phyloP scores from a whole-genome alignment of 768 basidiomycete species.

The Termitomyces eurrhizus region DNA sequence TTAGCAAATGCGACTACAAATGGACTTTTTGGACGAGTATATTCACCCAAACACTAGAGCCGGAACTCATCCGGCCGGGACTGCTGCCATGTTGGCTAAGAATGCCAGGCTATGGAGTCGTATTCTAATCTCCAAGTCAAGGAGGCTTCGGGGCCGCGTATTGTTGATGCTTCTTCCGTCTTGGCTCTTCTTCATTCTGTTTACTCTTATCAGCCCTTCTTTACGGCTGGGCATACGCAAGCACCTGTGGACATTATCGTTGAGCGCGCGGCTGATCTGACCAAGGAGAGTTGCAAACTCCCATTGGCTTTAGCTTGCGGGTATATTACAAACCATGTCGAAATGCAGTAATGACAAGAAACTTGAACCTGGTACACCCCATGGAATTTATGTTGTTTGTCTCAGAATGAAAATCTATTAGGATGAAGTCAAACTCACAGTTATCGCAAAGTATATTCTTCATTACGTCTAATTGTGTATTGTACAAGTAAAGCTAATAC shows the following conservation, averaged over 20 bases:
- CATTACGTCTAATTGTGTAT: neutral
- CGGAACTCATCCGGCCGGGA: neutral
- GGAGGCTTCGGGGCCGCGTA: neutral
- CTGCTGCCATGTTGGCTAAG: neutral
- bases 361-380: too few relatives aligned
- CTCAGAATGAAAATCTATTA: neutral
- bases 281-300: neutral
- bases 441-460: neutral
- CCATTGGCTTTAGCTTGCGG: neutral
- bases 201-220: neutral
- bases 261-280: slow-evolving; percentile 22
- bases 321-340: neutral
- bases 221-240: slow-evolving; percentile 19
- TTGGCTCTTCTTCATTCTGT: neutral
- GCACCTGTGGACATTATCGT: slow-evolving; percentile 20
- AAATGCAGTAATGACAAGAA: neutral
- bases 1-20: slow-evolving; percentile 6
- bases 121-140: neutral
- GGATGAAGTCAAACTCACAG: neutral
- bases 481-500: slow-evolving; percentile 19
- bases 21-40: slow-evolving; percentile 4
- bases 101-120: neutral
- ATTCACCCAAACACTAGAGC: neutral
- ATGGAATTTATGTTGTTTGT: neutral
- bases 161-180: neutral